Conservation (phyloP, 2,329 filamentous ascomycete species). For the Beauveria sp. region DNA sequence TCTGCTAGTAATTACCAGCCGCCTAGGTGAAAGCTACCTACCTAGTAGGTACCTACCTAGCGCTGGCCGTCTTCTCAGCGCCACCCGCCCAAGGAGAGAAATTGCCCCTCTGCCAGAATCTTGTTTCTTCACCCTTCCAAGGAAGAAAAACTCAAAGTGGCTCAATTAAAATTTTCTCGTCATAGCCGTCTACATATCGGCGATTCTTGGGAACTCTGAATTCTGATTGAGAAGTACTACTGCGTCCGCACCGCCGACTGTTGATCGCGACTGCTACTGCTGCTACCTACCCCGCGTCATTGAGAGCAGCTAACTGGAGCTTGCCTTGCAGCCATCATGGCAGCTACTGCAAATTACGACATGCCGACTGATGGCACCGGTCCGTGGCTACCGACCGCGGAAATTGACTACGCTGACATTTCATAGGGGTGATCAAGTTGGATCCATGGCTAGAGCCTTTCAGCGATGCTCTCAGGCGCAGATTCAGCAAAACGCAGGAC, state of each 20-base stretch:
- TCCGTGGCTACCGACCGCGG: constrained; percentile 28
- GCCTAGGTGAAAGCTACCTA: background rate
- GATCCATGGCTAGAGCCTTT: constrained; percentile 90
- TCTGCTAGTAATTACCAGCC: background rate
- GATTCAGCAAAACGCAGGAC: constrained; percentile 71
- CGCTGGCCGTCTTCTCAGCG: constrained; percentile 1
- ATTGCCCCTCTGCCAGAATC: constrained; percentile 1
- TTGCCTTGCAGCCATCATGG: constrained; percentile 8
- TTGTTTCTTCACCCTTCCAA: constrained; percentile 6
- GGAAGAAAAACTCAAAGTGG: background rate
- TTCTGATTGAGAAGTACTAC: background rate
- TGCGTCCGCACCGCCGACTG: background rate
- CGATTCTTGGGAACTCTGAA: background rate
- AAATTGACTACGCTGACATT: background rate
- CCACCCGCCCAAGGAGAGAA: constrained; percentile 2
- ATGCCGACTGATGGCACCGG: constrained; percentile 66
- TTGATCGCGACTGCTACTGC: background rate
- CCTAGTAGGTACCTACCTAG: background rate
- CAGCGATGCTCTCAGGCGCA: constrained; percentile 64
- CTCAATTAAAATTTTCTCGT: background rate
- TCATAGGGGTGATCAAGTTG: constrained; percentile 70
- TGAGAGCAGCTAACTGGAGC: constrained; percentile 1
- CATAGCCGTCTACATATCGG: background rate
- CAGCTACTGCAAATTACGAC: constrained; percentile 31
- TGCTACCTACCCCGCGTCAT: constrained; percentile 7